phyloP scores from a whole-genome alignment of 1,284 basidiomycete species.

The Somion occarium region DNA sequence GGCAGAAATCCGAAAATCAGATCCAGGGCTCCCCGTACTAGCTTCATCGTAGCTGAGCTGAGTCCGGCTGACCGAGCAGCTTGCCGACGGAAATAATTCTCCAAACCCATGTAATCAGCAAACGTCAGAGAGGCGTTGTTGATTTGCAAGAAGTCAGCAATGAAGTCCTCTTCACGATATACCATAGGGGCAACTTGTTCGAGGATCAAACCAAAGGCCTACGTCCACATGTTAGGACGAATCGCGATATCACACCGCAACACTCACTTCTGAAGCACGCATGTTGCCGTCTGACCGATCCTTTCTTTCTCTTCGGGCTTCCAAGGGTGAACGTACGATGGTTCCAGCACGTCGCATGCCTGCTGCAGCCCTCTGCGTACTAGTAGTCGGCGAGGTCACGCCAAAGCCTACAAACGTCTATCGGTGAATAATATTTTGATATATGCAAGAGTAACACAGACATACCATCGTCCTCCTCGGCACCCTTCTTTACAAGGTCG shows the following conservation, averaged over 20 bases:
- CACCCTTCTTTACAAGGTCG: conserved; percentile 57
- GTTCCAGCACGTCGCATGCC: conserved; percentile 76
- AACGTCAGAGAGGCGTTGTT: conserved; percentile 87
- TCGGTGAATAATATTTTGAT: conserved; percentile 1
- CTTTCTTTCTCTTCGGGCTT: conserved; percentile 58
- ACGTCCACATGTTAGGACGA: too few relatives aligned
- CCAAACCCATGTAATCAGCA: conserved; percentile 93
- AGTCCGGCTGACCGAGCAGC: conserved; percentile 73
- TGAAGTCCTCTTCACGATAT: conserved; percentile 83
- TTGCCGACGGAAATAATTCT: conserved; percentile 91
- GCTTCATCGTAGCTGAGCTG: conserved; percentile 68
- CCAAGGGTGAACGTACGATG: conserved; percentile 65
- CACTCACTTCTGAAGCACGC: conserved; percentile 59
- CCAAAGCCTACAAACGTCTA: conserved; percentile 43
- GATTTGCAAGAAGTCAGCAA: conserved; percentile 90
- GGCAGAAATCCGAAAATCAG: conserved; percentile 93
- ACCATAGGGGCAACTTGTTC: conserved; percentile 77
- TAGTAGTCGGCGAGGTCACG: conserved; percentile 32
- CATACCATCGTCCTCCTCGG: conserved; percentile 70
- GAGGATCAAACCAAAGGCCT: conserved; percentile 77
- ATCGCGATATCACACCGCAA: not conserved
- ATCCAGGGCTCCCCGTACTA: conserved; percentile 87
- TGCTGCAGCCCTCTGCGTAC: conserved; percentile 38
- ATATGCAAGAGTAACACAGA: conserved; percentile 1
- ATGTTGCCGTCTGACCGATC: conserved; percentile 55